A percentile compares a stretch with the other conserved stretches of the same genome.
These are phyloP conservation scores for Stachybotrys chlorohalonatus DNA, from an alignment of 2,329 filamentous ascomycete genomes.

Conservation along the genomic window DNA sequence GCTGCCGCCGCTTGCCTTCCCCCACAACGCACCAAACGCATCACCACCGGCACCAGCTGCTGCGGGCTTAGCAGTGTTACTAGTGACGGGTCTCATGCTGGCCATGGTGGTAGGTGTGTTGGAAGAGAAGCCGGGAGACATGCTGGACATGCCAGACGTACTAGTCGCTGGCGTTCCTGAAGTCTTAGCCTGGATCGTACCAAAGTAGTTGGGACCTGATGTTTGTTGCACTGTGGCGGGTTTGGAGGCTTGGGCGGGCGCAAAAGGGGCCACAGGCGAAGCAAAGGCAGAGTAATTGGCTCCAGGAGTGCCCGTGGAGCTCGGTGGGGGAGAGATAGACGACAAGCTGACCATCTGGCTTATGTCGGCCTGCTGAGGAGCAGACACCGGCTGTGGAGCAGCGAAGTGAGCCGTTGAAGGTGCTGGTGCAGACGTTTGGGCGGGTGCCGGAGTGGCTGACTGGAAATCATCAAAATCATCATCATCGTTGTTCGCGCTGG, in stretches of 20 bases:
- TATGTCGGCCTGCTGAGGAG: conserved; percentile 69
- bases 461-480: conserved; percentile 98
- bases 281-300: conserved; percentile 56
- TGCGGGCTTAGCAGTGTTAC: conserved; percentile 40
- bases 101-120: conserved; percentile 29
- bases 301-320: conserved; percentile 42
- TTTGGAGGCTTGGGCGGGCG: conserved; percentile 39
- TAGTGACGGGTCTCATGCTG: conserved; percentile 37
- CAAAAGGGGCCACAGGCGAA: conserved; percentile 20
- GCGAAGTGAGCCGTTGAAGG: conserved; percentile 59
- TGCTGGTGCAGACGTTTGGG: conserved; percentile 40
- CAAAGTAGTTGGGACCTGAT: conserved; percentile 87
- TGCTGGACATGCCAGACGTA: conserved; percentile 11
- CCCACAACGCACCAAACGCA: conserved; percentile 84
- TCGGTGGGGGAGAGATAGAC: conserved; percentile 67
- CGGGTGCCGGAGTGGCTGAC: conserved; percentile 60
- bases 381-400: conserved; percentile 77
- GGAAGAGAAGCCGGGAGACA: conserved; percentile 22
- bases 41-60: conserved; percentile 59
- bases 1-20: conserved; percentile 61
- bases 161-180: conserved; percentile 18
- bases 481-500: conserved; percentile 53
- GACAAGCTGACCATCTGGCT: conserved; percentile 72
- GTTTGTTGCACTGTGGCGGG: conserved; percentile 59
- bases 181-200: conserved; percentile 54